Evolutionary conservation across 2,329 filamentous ascomycete species (phyloP).

Genomic region (Mycosphaerelloides madeirae): DNA sequence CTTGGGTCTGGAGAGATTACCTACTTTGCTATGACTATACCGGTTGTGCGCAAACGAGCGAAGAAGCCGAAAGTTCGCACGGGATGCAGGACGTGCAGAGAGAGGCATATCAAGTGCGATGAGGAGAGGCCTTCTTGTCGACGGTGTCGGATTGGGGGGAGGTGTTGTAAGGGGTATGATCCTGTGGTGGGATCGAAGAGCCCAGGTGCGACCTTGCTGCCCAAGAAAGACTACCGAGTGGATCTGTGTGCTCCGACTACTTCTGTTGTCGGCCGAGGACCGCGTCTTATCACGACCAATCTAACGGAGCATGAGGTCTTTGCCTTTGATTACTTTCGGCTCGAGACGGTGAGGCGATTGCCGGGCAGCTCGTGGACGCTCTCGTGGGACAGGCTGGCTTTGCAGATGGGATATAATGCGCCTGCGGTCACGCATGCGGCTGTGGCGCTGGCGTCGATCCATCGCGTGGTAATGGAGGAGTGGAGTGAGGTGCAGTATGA

Average conservation of each 20-base stretch:
- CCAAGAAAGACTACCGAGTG: not conserved
- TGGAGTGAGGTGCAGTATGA: constrained; percentile 4
- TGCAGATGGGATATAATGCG: constrained; percentile 14
- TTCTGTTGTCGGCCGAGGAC: constrained; percentile 3
- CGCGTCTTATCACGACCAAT: constrained; percentile 1
- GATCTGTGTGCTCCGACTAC: too few species aligned
- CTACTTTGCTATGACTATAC: constrained; percentile 6
- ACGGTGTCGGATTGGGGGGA: constrained; percentile 9
- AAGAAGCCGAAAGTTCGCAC: constrained; percentile 14
- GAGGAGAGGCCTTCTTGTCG: constrained; percentile 13
- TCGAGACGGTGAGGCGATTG: constrained; percentile 15
- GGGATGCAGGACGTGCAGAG: constrained; percentile 15
- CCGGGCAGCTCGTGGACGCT: constrained; percentile 18
- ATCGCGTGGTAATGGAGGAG: constrained; percentile 7
- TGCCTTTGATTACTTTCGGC: constrained; percentile 19
- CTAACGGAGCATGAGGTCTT: constrained; percentile 11
- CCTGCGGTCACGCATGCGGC: constrained; percentile 16
- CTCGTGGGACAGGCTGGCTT: constrained; percentile 14
- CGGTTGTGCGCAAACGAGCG: constrained; percentile 10
- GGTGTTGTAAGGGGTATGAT: constrained; percentile 16
- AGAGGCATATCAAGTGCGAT: constrained; percentile 17
- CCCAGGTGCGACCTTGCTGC: constrained; percentile 6
- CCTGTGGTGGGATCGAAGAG: constrained; percentile 5
- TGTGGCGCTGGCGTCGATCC: constrained; percentile 13
- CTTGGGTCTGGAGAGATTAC: too few species aligned